phyloP scores from a whole-genome alignment of 139 green algal genomes.

The Prasinococcaceae sp. region DNA sequence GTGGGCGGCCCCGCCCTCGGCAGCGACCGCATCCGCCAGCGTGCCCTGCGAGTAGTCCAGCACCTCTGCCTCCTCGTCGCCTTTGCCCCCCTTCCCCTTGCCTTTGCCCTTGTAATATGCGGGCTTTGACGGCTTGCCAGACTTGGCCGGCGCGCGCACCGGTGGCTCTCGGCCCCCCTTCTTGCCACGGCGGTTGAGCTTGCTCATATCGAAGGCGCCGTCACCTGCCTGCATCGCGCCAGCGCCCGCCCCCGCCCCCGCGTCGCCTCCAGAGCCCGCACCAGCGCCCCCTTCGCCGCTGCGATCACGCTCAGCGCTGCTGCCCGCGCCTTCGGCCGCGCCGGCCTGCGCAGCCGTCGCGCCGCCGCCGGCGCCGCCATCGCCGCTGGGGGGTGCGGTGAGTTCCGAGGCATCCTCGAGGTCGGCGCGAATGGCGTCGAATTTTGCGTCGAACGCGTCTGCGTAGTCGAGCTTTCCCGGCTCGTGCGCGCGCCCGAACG shows the following conservation, averaged over 20 bases:
- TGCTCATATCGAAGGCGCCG: constrained; percentile 32
- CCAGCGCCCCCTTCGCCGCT: too few relatives aligned
- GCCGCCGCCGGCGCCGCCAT: too few relatives aligned
- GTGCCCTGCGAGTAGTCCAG: constrained; percentile 17
- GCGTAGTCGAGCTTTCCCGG: not conserved
- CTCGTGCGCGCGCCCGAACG: constrained; percentile 12
- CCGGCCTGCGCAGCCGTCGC: too few relatives aligned
- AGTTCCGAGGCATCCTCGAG: constrained; percentile 15
- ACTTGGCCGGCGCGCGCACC: too few relatives aligned
- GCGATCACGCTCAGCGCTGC: too few relatives aligned
- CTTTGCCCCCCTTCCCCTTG: too few relatives aligned
- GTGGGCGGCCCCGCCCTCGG: not conserved
- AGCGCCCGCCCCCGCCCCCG: not conserved
- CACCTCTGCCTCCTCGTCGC: constrained; percentile 1
- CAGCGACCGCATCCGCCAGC: not conserved
- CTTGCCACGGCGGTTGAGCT: too few relatives aligned
- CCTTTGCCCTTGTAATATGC: too few relatives aligned
- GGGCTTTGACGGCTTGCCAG: too few relatives aligned
- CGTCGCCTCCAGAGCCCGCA: not conserved
- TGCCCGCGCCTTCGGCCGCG: too few relatives aligned
- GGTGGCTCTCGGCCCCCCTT: too few relatives aligned
- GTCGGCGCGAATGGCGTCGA: constrained; percentile 14
- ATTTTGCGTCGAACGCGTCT: constrained; percentile 7
- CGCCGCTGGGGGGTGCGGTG: too few relatives aligned
- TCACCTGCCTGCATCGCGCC: not conserved